phyloP scores from a whole-genome alignment of 805 yeast species.

The Kazachstania bromeliacearum region DNA sequence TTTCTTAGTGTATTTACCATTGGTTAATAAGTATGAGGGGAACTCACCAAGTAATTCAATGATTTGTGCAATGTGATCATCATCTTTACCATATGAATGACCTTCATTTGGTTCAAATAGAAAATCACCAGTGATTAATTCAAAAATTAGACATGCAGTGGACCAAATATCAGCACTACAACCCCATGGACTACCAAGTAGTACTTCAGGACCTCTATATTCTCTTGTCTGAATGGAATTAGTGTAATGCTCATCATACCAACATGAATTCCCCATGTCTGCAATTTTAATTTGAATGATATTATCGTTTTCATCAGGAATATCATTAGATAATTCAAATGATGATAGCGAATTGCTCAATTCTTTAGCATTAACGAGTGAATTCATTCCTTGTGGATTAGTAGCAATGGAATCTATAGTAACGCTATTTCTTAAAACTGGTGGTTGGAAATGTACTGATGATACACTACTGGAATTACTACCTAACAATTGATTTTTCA shows the following conservation, averaged over 20 bases:
- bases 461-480: slow-evolving; percentile 8
- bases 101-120: slow-evolving; percentile 81
- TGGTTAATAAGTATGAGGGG: slow-evolving; percentile 48
- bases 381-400: background rate
- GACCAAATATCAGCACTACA: slow-evolving; percentile 95
- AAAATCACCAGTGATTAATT: slow-evolving; percentile 88
- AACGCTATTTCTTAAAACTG: slow-evolving; percentile 1
- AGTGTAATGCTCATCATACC: slow-evolving; percentile 71
- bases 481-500: slow-evolving; percentile 24
- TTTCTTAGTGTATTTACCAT: slow-evolving; percentile 52
- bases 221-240: slow-evolving; percentile 88
- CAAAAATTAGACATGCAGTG: slow-evolving; percentile 85
- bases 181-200: slow-evolving; percentile 83
- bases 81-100: slow-evolving; percentile 72
- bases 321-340: slow-evolving; percentile 23
- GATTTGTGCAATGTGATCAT: slow-evolving; percentile 93
- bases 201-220: slow-evolving; percentile 83
- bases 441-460: slow-evolving; percentile 4
- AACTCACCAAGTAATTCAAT: slow-evolving; percentile 70
- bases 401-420: slow-evolving; percentile 3
- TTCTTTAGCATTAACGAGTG: slow-evolving; percentile 7
- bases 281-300: slow-evolving; percentile 77
- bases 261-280: slow-evolving; percentile 88
- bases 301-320: slow-evolving; percentile 30
- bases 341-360: slow-evolving; percentile 34